Conservation (phyloP, 441 rosid species). For the Geranium incanum region DNA sequence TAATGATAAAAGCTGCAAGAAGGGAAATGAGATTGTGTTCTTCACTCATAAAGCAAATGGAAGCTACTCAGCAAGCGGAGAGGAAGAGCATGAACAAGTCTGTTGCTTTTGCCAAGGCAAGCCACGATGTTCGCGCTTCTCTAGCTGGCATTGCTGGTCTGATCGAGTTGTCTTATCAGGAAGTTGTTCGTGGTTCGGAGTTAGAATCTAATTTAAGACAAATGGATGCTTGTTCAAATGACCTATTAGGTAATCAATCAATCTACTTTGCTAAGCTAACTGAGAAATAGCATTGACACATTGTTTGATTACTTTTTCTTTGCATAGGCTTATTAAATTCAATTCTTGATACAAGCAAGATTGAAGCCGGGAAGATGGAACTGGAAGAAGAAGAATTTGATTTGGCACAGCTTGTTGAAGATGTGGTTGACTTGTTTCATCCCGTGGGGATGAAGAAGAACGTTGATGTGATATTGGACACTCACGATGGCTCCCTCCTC, state of each 20-base stretch:
- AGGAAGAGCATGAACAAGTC: slow-evolving; percentile 74
- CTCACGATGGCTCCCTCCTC: slow-evolving; percentile 47
- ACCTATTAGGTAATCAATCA: slow-evolving; percentile 44
- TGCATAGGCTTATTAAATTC: slow-evolving; percentile 50
- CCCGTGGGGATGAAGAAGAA: slow-evolving; percentile 53
- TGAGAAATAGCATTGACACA: neutral
- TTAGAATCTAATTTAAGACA: slow-evolving; percentile 34
- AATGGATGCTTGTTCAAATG: slow-evolving; percentile 44
- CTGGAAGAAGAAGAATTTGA: slow-evolving; percentile 64
- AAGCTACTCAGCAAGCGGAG: slow-evolving; percentile 75
- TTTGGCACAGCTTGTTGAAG: slow-evolving; percentile 50
- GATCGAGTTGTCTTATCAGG: slow-evolving; percentile 39
- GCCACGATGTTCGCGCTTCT: slow-evolving; percentile 68
- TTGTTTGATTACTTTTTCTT: neutral
- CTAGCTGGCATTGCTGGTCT: slow-evolving; percentile 55
- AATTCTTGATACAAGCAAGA: slow-evolving; percentile 68
- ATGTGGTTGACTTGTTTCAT: slow-evolving; percentile 49
- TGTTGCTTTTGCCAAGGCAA: slow-evolving; percentile 61
- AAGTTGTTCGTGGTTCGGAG: slow-evolving; percentile 36
- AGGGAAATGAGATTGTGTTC: slow-evolving; percentile 45
- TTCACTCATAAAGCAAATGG: slow-evolving; percentile 58
- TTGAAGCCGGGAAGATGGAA: slow-evolving; percentile 74
- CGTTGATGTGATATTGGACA: slow-evolving; percentile 61
- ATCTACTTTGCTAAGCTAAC: neutral
- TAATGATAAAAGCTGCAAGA: slow-evolving; percentile 31